These are phyloP conservation scores for Eucalyptus fibrosa DNA, from an alignment of 345 rosid genomes.

Conservation along the genomic window DNA sequence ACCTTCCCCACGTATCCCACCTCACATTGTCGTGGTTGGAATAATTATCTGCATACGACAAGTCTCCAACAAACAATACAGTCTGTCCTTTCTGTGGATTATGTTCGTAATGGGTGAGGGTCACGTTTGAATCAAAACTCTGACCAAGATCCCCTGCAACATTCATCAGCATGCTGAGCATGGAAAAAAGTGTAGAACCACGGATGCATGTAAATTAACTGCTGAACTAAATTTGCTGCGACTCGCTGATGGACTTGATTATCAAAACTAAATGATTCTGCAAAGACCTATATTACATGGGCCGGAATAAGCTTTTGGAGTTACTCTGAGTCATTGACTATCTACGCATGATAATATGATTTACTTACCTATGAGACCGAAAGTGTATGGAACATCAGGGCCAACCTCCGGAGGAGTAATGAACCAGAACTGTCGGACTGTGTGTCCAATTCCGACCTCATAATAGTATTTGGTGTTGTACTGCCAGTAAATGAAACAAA, in stretches of 20 bases:
- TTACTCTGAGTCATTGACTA: background rate
- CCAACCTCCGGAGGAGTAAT: conserved; percentile 46
- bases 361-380: conserved; percentile 51
- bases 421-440: conserved; percentile 30
- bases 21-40: conserved; percentile 22
- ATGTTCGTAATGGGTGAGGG: conserved; percentile 23
- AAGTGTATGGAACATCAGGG: conserved; percentile 59
- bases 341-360: background rate
- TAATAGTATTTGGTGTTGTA: conserved; percentile 40
- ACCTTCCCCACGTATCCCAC: conserved; percentile 41
- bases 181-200: background rate
- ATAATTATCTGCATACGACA: conserved; percentile 33
- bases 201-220: background rate
- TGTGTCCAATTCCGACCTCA: conserved; percentile 29
- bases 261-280: background rate
- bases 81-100: conserved; percentile 36
- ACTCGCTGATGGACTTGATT: conserved; percentile 37
- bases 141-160: conserved; percentile 37
- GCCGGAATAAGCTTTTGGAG: background rate
- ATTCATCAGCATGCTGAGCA: background rate
- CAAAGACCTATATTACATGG: background rate
- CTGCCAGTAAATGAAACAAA: background rate
- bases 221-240: background rate
- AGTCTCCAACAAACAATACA: conserved; percentile 28
- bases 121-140: conserved; percentile 29